phyloP scores from a whole-genome alignment of 1,284 basidiomycete species.

The Athelia sp. region DNA sequence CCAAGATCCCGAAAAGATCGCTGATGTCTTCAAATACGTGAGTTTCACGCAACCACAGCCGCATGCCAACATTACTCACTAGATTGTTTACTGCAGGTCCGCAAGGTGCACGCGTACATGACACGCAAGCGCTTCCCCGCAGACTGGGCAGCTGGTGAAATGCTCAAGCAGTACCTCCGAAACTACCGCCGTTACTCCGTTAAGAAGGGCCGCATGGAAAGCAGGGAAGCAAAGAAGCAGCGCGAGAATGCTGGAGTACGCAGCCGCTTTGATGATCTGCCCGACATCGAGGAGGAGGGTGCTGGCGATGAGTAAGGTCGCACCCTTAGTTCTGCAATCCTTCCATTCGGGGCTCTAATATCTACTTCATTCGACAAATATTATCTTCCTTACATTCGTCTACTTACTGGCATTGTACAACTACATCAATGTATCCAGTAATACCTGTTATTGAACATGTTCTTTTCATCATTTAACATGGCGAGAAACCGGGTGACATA shows the following conservation, averaged over 20 bases:
- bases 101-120: not conserved
- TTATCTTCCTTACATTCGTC: not conserved
- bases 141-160: constrained; percentile 1
- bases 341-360: too few relatives aligned
- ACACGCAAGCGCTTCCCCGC: constrained; percentile 3
- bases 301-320: too few relatives aligned
- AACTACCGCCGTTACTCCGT: constrained; percentile 1
- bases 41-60: not conserved
- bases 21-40: not conserved
- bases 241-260: too few relatives aligned
- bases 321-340: too few relatives aligned
- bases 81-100: not conserved
- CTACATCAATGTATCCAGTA: too few relatives aligned
- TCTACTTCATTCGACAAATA: too few relatives aligned
- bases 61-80: not conserved
- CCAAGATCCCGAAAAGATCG: not conserved
- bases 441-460: too few relatives aligned
- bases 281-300: too few relatives aligned
- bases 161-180: not conserved
- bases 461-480: too few relatives aligned
- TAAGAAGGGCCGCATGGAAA: not conserved
- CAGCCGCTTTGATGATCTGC: too few relatives aligned
- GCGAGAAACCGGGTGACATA: too few relatives aligned
- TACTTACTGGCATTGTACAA: too few relatives aligned
- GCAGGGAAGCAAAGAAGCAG: not conserved